These are phyloP conservation scores for Lasiodiplodia gonubiensis DNA, from an alignment of 2,329 filamentous ascomycete genomes.

Conservation along the genomic window DNA sequence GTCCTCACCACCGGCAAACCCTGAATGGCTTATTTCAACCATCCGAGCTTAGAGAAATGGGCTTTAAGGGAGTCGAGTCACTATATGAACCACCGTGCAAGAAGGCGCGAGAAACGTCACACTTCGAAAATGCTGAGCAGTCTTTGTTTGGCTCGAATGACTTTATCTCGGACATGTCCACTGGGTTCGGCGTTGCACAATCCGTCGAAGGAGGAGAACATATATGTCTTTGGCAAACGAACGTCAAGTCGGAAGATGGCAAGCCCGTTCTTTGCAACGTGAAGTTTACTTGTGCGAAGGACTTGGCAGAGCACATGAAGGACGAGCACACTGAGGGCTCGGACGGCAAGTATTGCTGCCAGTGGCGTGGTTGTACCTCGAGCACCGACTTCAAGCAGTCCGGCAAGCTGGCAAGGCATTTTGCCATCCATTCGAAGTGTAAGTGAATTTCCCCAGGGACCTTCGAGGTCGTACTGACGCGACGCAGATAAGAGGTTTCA, in stretches of 20 bases:
- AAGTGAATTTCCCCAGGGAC: neutral
- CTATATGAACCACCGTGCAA: constrained; percentile 5
- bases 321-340: constrained; percentile 23
- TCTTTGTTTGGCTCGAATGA: neutral
- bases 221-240: constrained; percentile 15
- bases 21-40: neutral
- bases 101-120: neutral
- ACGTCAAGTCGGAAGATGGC: neutral
- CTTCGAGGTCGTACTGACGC: neutral
- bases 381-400: constrained; percentile 49
- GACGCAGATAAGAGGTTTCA: constrained; percentile 42
- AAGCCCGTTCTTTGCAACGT: constrained; percentile 23
- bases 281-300: constrained; percentile 21
- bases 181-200: constrained; percentile 8
- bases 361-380: constrained; percentile 45
- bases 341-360: constrained; percentile 30
- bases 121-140: neutral
- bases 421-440: constrained; percentile 44
- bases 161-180: neutral
- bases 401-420: constrained; percentile 46
- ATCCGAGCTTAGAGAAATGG: neutral
- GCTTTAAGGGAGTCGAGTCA: neutral
- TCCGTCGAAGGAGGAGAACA: constrained; percentile 9
- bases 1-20: constrained; percentile 8
- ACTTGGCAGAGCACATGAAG: constrained; percentile 29